Evolutionary conservation across 2,329 filamentous ascomycete genomes (phyloP).

Genomic region (Fusarium drepaniforme): DNA sequence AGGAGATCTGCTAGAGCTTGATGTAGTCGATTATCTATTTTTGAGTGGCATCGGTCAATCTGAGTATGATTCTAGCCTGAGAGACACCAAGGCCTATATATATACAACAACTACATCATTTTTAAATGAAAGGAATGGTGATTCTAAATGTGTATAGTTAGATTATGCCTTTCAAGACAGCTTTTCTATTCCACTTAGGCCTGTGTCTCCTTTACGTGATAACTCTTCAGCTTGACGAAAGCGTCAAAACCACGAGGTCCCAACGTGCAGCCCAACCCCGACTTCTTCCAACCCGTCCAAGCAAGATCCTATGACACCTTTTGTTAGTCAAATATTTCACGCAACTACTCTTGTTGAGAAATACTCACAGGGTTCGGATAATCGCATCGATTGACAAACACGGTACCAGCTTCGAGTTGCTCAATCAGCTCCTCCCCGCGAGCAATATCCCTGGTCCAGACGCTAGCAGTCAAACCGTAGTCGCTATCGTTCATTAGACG

Average conservation of each 20-base stretch:
- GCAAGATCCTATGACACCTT: constrained; percentile 77
- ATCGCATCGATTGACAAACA: not conserved
- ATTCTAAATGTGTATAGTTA: accelerated
- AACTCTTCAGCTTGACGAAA: constrained; percentile 75
- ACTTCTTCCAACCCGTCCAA: constrained; percentile 97
- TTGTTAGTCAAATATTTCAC: not conserved
- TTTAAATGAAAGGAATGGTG: not conserved
- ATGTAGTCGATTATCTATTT: too few relatives aligned
- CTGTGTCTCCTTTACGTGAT: not conserved
- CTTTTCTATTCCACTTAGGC: not conserved
- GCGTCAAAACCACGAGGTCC: constrained; percentile 92
- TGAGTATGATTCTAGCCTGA: not conserved
- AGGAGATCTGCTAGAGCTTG: too few relatives aligned
- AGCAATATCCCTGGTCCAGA: not conserved
- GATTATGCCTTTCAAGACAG: accelerated
- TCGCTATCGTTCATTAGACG: constrained; percentile 92
- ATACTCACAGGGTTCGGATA: not conserved
- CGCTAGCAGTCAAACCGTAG: constrained; percentile 80
- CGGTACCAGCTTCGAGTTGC: not conserved
- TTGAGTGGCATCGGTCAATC: not conserved
- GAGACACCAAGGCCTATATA: not conserved
- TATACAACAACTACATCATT: not conserved
- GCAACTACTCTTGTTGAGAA: not conserved
- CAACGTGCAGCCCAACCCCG: constrained; percentile 88
- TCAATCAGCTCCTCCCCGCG: not conserved